phyloP scores from a whole-genome alignment of 371 early-diverging fungal species.

The Coemansia sp. region DNA sequence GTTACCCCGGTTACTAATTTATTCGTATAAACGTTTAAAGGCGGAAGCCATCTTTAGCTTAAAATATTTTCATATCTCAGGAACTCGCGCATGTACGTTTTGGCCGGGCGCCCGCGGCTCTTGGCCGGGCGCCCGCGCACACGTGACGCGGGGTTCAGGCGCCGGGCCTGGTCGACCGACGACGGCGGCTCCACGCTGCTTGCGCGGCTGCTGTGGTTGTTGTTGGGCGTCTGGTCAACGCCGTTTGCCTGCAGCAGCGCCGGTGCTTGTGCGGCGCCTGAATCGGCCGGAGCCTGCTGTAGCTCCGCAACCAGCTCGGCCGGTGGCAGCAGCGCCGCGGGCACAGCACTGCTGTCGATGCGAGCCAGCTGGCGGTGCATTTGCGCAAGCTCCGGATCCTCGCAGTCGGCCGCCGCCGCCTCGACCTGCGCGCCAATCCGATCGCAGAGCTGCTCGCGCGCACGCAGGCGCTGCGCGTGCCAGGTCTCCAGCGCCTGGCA shows the following conservation, averaged over 20 bases:
- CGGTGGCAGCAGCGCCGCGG: conserved; percentile 31
- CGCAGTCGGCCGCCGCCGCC: neutral
- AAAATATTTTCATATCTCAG: no score
- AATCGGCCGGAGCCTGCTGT: neutral
- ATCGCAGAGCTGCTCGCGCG: conserved; percentile 29
- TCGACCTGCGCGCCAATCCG: conserved; percentile 19
- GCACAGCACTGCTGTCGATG: conserved; percentile 20
- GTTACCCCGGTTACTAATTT: no score
- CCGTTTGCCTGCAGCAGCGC: neutral
- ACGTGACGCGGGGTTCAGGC: conserved; percentile 11
- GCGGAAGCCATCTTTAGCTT: no score
- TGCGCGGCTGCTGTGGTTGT: conserved; percentile 26
- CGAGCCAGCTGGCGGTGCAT: conserved; percentile 19
- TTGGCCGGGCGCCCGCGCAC: no score
- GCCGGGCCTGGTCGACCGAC: conserved; percentile 17
- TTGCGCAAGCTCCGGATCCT: conserved; percentile 3
- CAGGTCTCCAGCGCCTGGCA: conserved; percentile 37
- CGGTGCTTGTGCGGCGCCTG: neutral
- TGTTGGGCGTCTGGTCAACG: neutral
- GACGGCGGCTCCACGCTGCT: conserved; percentile 35
- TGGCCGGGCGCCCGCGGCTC: no score
- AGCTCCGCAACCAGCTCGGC: conserved; percentile 9
- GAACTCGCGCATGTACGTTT: no score
- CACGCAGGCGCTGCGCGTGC: conserved; percentile 13
- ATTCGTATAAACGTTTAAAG: no score